Base-by-base conservation (phyloP, 495 filamentous ascomycete species). In the Trichoderma erinaceum region DNA sequence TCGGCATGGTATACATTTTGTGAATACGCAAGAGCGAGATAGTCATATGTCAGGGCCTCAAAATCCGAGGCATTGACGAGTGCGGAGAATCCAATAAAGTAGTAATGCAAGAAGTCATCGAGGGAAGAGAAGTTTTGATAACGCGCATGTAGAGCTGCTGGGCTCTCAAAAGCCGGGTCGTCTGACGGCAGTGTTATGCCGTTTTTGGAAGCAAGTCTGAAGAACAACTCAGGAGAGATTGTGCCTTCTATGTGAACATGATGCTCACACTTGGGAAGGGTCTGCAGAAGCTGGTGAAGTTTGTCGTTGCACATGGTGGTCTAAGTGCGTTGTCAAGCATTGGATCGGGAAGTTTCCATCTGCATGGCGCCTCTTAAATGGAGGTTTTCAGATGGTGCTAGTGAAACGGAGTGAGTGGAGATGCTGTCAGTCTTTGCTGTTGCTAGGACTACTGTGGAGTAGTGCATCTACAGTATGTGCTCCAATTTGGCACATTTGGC, bases 231-330 rank as follows among this genome's bases (percentile, higher is more conserved):
- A 16, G 89, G 88, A 27, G 85, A 84, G 27, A 93, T 80, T 21
- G 87, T 86, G 64, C 90, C 90, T 73, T 91, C 89, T 6, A 92
- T 80, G 71, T 92, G 90, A 66, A 92, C 83, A 74, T 95, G 90
- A 74, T 92, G 90, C 70, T 93, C 91, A 77, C 85, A 89, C 81
- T 91, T 93, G 48, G 90, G 90, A 32, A 93, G 84, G 27, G 82
- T 81, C 46, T 79, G 75, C 43, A 94, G 85, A 72, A 91, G 87
- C 43, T 79, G 70, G 75, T 91, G 89, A 48, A 84, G 73, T n/a
- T 75, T 63, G 15, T 78, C 75, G 69, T 82, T 78, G 74, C 84
- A 87, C 85, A 88, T 87, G 3, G 27, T 70, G 67, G 21, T 27
- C 35, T 5, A 38, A 38, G 35, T 5, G 35, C 7, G 7, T 38